phyloP scores from a whole-genome alignment of 768 basidiomycete genomes.

The Clathrus columnatus region DNA sequence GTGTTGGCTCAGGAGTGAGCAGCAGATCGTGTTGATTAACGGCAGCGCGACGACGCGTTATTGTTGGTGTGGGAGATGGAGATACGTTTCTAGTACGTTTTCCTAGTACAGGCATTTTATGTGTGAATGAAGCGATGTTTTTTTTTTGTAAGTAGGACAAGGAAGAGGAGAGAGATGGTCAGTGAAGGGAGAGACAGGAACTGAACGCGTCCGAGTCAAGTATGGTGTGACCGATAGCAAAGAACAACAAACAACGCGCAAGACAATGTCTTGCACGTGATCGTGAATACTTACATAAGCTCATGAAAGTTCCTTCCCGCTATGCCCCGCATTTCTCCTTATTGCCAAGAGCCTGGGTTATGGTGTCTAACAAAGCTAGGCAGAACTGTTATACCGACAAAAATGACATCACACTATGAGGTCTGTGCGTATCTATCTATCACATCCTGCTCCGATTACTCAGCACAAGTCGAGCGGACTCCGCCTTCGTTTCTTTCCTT shows the following conservation, averaged over 20 bases:
- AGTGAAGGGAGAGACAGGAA: too few relatives aligned
- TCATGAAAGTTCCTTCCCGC: too few relatives aligned
- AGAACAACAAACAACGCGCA: neutral
- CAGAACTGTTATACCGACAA: neutral
- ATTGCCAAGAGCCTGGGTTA: neutral
- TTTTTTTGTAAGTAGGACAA: neutral
- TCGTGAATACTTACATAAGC: neutral
- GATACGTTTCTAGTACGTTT: conserved; percentile 1
- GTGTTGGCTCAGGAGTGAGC: conserved; percentile 54
- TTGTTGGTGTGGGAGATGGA: neutral
- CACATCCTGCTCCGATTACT: too few relatives aligned
- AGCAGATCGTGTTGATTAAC: conserved; percentile 27
- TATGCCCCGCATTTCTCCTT: neutral
- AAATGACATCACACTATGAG: neutral
- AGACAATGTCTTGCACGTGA: neutral
- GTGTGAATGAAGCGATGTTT: neutral
- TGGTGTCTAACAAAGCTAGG: too few relatives aligned
- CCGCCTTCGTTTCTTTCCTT: too few relatives aligned
- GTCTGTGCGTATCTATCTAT: neutral
- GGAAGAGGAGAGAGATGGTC: too few relatives aligned
- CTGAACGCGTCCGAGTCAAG: too few relatives aligned
- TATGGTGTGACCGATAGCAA: neutral
- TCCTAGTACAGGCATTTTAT: neutral
- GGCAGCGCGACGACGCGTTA: neutral
- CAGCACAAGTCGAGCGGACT: too few relatives aligned